Evolutionary conservation across 768 basidiomycete species (phyloP), one percentile per base, ranked within the genome.

Genomic region (Melanogaster broomeanus): DNA sequence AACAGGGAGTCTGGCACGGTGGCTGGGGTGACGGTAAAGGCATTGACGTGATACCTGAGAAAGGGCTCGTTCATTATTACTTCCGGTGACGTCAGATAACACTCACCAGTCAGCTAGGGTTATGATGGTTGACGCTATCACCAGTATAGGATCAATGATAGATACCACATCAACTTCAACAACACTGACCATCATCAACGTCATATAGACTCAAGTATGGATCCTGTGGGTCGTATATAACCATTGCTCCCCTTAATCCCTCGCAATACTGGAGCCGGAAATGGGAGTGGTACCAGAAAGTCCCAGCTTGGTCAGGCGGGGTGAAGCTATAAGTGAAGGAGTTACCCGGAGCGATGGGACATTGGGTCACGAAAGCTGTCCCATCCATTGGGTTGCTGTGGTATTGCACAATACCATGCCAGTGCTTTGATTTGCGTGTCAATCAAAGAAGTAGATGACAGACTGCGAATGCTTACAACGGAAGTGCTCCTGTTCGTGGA

Each of bases 101-200:
- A 41, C 58, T 30, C 65, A 74, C 73, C 73, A 74, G 50, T 73
- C 73, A 10, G 67, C 58, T 19, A 74, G 56, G 13, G 70, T 71
- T 33, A 74, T 65, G 25, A 73, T 49, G 2, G 72, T 73, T 16
- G 38, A 45, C 21, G 65, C 72, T 68, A 11, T 11, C 6, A 18
- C 10, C 15, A 34, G n/a, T 31, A 9, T n/a, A 27, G 19, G 30
- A 28, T n/a, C 9, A 45, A 44, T 21, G 27, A 7, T 16, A 42
- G n/a, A 45, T 7, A 21, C 42, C 46, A 15, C 37, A 71, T 70
- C 72, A 57, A 40, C 3, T 6, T 11, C 33, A 34, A 16, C 5
- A 11, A 3, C 33, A 12, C 12, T n/a, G n/a, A 34, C 33, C 33
- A 11, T 76, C 67, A 53, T 74, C 73, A 15, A 73, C 65, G 46